Conservation (phyloP, 495 filamentous ascomycete genomes). For the Chaetomium fimeti region DNA sequence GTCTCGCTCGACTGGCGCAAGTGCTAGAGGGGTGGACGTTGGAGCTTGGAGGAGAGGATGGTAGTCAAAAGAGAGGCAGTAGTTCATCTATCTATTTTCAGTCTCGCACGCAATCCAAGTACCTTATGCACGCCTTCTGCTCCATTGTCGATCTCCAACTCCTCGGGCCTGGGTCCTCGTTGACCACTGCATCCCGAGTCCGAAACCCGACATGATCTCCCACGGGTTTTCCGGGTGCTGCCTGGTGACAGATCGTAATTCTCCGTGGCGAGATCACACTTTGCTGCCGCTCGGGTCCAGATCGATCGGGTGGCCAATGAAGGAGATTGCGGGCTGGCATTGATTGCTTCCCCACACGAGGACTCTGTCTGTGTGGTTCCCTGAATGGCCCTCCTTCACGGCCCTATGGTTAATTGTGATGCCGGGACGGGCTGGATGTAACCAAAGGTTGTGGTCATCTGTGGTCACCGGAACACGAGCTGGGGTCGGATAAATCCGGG, state of each 20-base stretch:
- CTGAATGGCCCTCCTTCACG: not conserved
- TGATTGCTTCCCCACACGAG: not conserved
- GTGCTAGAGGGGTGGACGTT: constrained; percentile 18
- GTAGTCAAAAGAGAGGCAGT: not conserved
- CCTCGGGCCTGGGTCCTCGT: not conserved
- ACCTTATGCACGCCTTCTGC: not conserved
- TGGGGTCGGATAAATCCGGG: not conserved
- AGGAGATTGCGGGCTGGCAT: not conserved
- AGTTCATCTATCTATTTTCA: not conserved
- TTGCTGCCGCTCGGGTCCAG: not conserved
- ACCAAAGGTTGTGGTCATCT: not conserved
- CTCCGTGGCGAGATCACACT: not conserved
- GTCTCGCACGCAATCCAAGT: not conserved
- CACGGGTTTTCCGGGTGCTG: not conserved
- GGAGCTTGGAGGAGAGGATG: not conserved
- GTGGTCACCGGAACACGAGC: too few species aligned
- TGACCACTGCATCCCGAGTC: not conserved
- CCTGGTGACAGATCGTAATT: not conserved
- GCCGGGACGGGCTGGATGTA: not conserved
- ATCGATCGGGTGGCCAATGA: not conserved
- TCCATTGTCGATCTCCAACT: too few species aligned
- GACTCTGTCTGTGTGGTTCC: not conserved
- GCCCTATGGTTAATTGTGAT: constrained; percentile 4
- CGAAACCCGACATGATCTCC: not conserved
- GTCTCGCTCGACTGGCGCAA: constrained; percentile 29